Evolutionary conservation across 2,329 filamentous ascomycete genomes (phyloP), one percentile per base, ranked within the genome.

Genomic region (Hymenoscyphus albidus): DNA sequence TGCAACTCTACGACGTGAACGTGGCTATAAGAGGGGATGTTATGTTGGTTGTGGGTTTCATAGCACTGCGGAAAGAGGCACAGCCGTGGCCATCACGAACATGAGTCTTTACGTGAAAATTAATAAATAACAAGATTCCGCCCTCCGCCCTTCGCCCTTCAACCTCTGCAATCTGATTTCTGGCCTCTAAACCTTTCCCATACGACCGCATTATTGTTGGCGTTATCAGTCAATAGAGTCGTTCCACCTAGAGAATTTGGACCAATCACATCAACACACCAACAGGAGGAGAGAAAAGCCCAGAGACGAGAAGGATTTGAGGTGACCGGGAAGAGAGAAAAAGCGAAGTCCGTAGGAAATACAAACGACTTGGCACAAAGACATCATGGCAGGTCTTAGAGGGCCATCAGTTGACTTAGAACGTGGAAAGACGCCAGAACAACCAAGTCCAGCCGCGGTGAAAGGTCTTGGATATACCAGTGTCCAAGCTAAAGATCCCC

Each of bases 61-160:
- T 51, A n/a, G 16, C 44, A n/a, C 44, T 51, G n/a, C 44, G 44
- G n/a, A 51, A 51, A 51, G 44, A 51, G 44, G 44, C 44, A 51
- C 44, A 51, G 44, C 22, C 18, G 22, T 18, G 22, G n/a, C n/a
- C 44, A 22, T 51, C 44, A 51, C n/a, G 1, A 51, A 51, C 44
- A 51, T n/a, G 16, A 42, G 5, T 42, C 27, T 42, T 12, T 51
- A 51, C 44, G 44, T 51, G 22, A n/a, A 51, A 51, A 51, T 10
- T 27, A 18, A 22, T 18, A 51, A 51, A 51, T 51, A 51, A 51
- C 44, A 18, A 22, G 44, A 51, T 18, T 51, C 22, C n/a, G 44
- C 44, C n/a, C 22, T 10, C 44, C 44, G 7, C n/a, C 22, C 18
- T 22, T 18, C 18, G 44, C n/a, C 22, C 44, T 51, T 51, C 27